phyloP scores from a whole-genome alignment of 2,329 filamentous ascomycete species.

The Paecilomyces dactylethromorphus region DNA sequence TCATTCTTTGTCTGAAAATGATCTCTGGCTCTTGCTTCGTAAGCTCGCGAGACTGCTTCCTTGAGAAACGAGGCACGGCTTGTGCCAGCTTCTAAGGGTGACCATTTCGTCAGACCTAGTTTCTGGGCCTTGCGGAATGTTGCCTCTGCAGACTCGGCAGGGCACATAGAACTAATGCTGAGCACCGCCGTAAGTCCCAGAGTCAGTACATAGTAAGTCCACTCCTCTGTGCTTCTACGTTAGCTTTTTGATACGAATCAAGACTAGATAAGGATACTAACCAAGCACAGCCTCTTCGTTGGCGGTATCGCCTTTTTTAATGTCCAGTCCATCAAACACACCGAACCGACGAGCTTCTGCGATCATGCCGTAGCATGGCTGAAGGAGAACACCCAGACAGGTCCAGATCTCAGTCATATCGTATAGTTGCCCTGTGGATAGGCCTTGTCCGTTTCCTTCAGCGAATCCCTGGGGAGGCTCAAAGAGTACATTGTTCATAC shows the following conservation, averaged over 20 bases:
- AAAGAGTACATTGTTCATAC: slow-evolving; percentile 48
- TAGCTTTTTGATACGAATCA: slow-evolving; percentile 8
- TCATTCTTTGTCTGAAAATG: slow-evolving; percentile 1
- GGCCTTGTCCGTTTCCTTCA: slow-evolving; percentile 48
- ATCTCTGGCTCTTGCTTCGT: slow-evolving; percentile 39
- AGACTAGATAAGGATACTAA: slow-evolving; percentile 18
- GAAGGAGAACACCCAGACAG: slow-evolving; percentile 51
- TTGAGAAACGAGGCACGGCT: slow-evolving; percentile 54
- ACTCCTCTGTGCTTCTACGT: slow-evolving; percentile 44
- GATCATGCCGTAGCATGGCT: slow-evolving; percentile 49
- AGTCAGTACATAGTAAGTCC: slow-evolving; percentile 54
- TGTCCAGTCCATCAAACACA: slow-evolving; percentile 50
- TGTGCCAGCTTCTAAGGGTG: slow-evolving; percentile 37
- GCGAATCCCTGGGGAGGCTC: slow-evolving; percentile 54
- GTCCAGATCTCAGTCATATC: slow-evolving; percentile 62
- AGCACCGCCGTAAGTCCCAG: slow-evolving; percentile 52
- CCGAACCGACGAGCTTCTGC: slow-evolving; percentile 50
- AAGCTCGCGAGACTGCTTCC: slow-evolving; percentile 54
- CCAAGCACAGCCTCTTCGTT: slow-evolving; percentile 48
- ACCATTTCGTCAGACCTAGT: slow-evolving; percentile 54
- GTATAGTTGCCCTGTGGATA: slow-evolving; percentile 52
- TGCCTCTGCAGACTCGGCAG: slow-evolving; percentile 29
- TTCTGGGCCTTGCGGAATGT: slow-evolving; percentile 49
- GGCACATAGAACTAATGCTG: slow-evolving; percentile 40
- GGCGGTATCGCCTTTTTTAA: slow-evolving; percentile 32